Conservation (phyloP, 805 yeast genomes). For the Wickerhamiella slavikovae region DNA sequence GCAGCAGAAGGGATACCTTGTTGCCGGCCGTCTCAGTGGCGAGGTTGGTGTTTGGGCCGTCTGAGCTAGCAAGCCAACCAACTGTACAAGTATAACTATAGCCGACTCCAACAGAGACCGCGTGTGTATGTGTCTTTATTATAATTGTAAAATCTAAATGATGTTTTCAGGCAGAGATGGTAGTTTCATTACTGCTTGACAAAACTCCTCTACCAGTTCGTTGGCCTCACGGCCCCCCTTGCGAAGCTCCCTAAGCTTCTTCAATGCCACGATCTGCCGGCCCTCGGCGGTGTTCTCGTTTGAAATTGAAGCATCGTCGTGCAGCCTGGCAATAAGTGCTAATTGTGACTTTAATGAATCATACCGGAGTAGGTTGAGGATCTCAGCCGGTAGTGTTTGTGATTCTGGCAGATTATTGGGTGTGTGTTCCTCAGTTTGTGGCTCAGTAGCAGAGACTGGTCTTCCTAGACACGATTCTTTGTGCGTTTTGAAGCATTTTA, state of each 20-base stretch:
- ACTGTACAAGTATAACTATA: neutral
- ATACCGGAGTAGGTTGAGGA: constrained; percentile 27
- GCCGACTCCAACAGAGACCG: neutral
- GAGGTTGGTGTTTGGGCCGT: constrained; percentile 44
- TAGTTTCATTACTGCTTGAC: neutral
- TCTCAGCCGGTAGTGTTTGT: constrained; percentile 23
- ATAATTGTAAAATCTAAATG: neutral
- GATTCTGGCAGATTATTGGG: too few species aligned
- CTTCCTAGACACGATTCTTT: too few species aligned
- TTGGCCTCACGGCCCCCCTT: constrained; percentile 47
- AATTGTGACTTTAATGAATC: constrained; percentile 40
- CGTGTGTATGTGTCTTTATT: neutral
- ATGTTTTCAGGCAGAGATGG: neutral
- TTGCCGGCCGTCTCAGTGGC: constrained; percentile 46
- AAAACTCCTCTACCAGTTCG: constrained; percentile 47
- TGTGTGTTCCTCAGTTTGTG: too few species aligned
- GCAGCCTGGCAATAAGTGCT: constrained; percentile 25
- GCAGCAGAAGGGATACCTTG: constrained; percentile 42
- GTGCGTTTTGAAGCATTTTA: too few species aligned
- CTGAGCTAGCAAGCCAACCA: constrained; percentile 4
- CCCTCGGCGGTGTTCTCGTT: constrained; percentile 33
- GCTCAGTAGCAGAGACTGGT: too few species aligned
- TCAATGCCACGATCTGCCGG: constrained; percentile 35
- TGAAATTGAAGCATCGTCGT: constrained; percentile 27
- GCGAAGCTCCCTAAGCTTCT: constrained; percentile 39